phyloP scores from a whole-genome alignment of 176 grass and related monocot genomes.

The Aegilops speltoides region DNA sequence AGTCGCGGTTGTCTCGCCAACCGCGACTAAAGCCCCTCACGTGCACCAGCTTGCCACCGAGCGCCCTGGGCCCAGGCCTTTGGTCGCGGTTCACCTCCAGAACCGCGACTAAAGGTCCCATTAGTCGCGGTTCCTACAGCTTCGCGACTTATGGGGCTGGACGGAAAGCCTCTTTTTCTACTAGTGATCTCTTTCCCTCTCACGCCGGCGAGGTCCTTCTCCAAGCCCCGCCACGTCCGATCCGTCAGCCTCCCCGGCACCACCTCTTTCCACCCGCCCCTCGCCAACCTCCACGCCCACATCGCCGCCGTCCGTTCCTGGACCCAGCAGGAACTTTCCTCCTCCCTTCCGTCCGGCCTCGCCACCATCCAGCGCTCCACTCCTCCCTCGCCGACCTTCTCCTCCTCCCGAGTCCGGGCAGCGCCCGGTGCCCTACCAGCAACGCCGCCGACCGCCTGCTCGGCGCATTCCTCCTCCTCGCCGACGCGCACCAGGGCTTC shows the following conservation, averaged over 20 bases:
- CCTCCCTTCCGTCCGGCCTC: conserved; percentile 22
- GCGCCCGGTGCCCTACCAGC: not conserved
- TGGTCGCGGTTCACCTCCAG: too few relatives aligned
- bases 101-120: too few relatives aligned
- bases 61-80: too few relatives aligned
- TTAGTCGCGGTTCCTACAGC: too few relatives aligned
- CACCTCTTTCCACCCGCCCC: conserved; percentile 32
- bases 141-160: too few relatives aligned
- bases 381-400: conserved; percentile 46
- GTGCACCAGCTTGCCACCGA: too few relatives aligned
- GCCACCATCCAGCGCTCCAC: conserved; percentile 36
- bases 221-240: conserved; percentile 33
- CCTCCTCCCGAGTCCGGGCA: conserved; percentile 24
- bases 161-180: too few relatives aligned
- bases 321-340: not conserved
- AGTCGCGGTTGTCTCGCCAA: too few relatives aligned
- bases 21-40: too few relatives aligned
- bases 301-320: conserved; percentile 24
- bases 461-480: conserved; percentile 57
- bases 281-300: conserved; percentile 28
- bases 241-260: conserved; percentile 50
- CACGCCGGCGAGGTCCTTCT: conserved; percentile 22
- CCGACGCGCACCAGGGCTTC: conserved; percentile 53
- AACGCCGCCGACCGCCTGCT: conserved; percentile 30
- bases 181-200: conserved; percentile 50